Base-by-base conservation (phyloP, 495 filamentous ascomycete species). In the Aspergillus leporis region DNA sequence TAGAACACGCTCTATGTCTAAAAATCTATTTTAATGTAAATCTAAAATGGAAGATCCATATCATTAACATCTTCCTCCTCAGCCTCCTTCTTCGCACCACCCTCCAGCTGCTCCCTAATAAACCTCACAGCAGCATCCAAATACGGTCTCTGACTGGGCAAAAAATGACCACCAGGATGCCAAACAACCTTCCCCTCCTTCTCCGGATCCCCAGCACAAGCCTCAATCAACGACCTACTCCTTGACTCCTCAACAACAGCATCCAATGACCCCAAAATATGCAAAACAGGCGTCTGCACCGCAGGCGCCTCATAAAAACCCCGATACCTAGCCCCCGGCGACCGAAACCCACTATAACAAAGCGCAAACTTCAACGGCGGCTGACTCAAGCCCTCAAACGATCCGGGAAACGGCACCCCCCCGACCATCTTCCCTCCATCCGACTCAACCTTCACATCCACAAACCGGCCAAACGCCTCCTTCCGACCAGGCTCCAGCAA, bases 151-250 rank as follows among this genome's bases (percentile, higher is more conserved):
- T 84, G 83, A 53, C 89, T 85, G 0, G 94, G 94, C 66, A 98
- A 78, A 68, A 93, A 96, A 72, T 98, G 94, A 0, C 94, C 93
- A 14, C 94, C 94, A 3, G 94, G 93, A 78, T 98, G 94, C 63
- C 83, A 86, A 40, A 96, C 82, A 32, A 92, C 86, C 61, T 75
- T 82, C 10, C 74, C 83, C 14, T 85, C 85, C 46, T 68, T 70
- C 64, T 76, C 76, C 18, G 75, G 71, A 46, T 78, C 72, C 1
- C 81, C 78, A 53, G 69, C 79, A 73, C 90, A 96, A 51, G 83
- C 79, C 18, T 88, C 83, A 36, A 90, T 80, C 61, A 98, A 71
- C 53, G 76, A 77, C 66, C 80, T 69, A 69, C 82, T 88, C 66
- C 90, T 75, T 48, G 64, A 63, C 79, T 97, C 92, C 40, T 90